Evolutionary conservation across 305 asterid genomes (phyloP), one percentile per base, ranked within the genome.

Genomic region (Rubia peregrina): DNA sequence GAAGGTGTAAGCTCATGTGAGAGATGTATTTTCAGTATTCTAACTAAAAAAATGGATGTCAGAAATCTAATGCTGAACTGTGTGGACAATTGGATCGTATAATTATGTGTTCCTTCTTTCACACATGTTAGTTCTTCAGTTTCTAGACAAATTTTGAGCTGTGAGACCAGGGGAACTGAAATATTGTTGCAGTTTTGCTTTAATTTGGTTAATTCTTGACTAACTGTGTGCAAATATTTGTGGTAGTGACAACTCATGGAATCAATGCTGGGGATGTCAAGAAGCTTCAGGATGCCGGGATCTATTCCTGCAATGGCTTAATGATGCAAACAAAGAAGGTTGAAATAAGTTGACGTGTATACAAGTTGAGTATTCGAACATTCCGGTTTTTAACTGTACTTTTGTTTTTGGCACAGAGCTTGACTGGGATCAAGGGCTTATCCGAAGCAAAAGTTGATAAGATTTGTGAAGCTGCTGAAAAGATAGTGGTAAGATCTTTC

Each of bases 321-420:
- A 90, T 93, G 97, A 93, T 93, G 98, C 96, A 93, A 80, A 90
- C 98, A 24, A 90, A 89, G 85, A 93, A 93, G 95, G 97, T 90
- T 22, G 61, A 83, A 83, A 48, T 65, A 9, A 51, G 33, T 65
- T 22, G 19, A 49, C 6, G 36, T 3, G 9, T 33, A 26, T 40
- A 60, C 24, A 49, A 53, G 21, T 10, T 10, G 14, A 71, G 7
- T 33, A 43, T 61, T 55, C 3, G 12, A 64, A 62, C 30, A 40
- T 43, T 36, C n/a, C 64, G 38, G 26, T 38, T 44, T 60, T 48
- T 57, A 33, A 38, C 57, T 46, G 7, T 4, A 0, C 9, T 11
- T 57, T 13, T 49, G 19, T 21, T 21, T 9, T 36, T 26, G 42
- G 33, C 71, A 49, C 76, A 93, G 97, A 86, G 67, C 80, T 84